Percentiles rank a stretch among this genome's conserved stretches.
Evolutionary conservation across 2,329 filamentous ascomycete species (phyloP).

Genomic region (Beauveria caledonica): DNA sequence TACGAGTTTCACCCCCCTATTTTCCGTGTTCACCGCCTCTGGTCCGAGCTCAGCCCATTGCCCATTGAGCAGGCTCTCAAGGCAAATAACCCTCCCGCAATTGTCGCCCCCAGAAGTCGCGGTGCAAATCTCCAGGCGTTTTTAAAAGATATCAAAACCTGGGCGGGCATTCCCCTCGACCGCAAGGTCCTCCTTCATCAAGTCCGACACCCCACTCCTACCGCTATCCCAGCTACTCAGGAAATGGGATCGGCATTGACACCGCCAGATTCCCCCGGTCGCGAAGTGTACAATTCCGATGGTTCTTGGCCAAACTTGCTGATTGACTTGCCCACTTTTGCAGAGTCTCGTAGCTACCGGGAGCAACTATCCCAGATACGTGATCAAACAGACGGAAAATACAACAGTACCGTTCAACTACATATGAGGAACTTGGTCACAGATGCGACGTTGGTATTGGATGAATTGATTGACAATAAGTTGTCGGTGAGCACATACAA

Average conservation of each 20-base stretch:
- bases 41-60: conserved; percentile 49
- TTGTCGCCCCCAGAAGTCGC: conserved; percentile 62
- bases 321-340: conserved; percentile 47
- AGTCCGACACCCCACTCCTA: conserved; percentile 32
- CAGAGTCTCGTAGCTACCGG: conserved; percentile 21
- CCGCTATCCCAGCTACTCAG: conserved; percentile 26
- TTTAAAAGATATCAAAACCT: conserved; percentile 62
- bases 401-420: conserved; percentile 65
- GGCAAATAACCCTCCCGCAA: conserved; percentile 52
- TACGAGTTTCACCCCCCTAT: conserved; percentile 82
- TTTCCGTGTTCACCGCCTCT: conserved; percentile 76
- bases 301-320: conserved; percentile 35
- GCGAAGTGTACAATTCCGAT: conserved; percentile 19
- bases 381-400: conserved; percentile 71
- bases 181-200: conserved; percentile 75
- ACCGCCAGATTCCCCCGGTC: conserved; percentile 33
- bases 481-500: conserved; percentile 47
- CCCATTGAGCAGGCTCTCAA: conserved; percentile 51
- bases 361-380: conserved; percentile 18
- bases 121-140: conserved; percentile 66
- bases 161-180: conserved; percentile 56
- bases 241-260: conserved; percentile 29
- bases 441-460: conserved; percentile 72
- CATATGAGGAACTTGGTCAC: conserved; percentile 59
- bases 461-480: conserved; percentile 61